A percentile compares a stretch with the other conserved stretches of the same genome.
Evolutionary conservation across 768 basidiomycete species (phyloP).

Genomic region (Mycena pura): DNA sequence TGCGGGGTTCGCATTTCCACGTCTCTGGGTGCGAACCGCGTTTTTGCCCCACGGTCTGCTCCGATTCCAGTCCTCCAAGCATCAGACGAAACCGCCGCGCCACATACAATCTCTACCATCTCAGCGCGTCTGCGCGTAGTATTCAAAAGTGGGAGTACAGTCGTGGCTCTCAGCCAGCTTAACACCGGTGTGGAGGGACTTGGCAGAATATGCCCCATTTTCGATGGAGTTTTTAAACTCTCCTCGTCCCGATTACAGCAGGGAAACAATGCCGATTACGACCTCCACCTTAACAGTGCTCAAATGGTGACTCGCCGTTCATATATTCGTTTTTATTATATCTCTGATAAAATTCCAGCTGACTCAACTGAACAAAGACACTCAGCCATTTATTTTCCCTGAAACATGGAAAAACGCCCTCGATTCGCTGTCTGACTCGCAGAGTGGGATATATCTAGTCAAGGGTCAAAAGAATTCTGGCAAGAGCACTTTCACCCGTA

Average conservation of each 20-base stretch:
- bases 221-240: constrained; percentile 67
- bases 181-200: constrained; percentile 71
- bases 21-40: constrained; percentile 48
- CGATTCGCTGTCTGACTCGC: constrained; percentile 24
- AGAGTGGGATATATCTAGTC: constrained; percentile 61
- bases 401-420: constrained; percentile 49
- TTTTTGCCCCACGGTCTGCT: constrained; percentile 84
- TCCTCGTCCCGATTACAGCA: constrained; percentile 50
- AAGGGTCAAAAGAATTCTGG: constrained; percentile 89
- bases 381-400: constrained; percentile 45
- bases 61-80: constrained; percentile 64
- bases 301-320: constrained; percentile 54
- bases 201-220: constrained; percentile 64
- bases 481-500: constrained; percentile 88
- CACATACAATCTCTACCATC: constrained; percentile 19
- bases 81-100: constrained; percentile 14
- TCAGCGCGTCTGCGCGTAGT: constrained; percentile 25
- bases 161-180: constrained; percentile 65
- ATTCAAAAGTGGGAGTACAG: constrained; percentile 33
- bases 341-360: constrained; percentile 36
- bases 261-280: constrained; percentile 38
- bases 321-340: not conserved
- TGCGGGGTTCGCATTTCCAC: constrained; percentile 59
- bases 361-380: constrained; percentile 42
- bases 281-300: constrained; percentile 55